These are phyloP conservation scores for Pyrenochaeta sp. DNA, from an alignment of 2,329 filamentous ascomycete genomes.

Conservation along the genomic window DNA sequence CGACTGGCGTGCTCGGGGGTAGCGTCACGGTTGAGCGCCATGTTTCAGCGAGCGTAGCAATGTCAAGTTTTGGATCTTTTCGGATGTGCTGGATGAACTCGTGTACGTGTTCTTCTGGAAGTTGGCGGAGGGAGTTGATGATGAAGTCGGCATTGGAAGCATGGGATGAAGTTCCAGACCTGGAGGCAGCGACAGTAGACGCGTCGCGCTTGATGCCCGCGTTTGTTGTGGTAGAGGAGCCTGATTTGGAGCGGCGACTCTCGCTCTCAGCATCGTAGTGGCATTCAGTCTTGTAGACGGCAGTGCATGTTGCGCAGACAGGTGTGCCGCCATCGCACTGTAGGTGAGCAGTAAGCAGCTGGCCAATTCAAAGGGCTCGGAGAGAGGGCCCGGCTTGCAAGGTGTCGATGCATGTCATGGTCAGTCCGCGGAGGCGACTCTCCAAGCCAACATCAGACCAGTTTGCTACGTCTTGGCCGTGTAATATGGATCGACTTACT, in stretches of 20 bases:
- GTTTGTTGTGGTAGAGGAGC: constrained; percentile 30
- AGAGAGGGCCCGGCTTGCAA: constrained; percentile 1
- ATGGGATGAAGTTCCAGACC: constrained; percentile 19
- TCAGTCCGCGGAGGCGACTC: constrained; percentile 31
- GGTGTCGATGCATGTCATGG: constrained; percentile 1
- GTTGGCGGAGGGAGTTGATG: constrained; percentile 53
- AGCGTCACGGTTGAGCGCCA: constrained; percentile 51
- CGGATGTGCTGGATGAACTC: constrained; percentile 55
- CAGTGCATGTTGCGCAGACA: constrained; percentile 60
- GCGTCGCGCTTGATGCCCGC: constrained; percentile 43
- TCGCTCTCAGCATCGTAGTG: constrained; percentile 60
- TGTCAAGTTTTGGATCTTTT: constrained; percentile 50
- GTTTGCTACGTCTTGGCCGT: constrained; percentile 1
- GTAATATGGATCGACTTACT: constrained; percentile 37
- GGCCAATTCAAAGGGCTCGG: constrained; percentile 1
- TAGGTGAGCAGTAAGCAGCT: constrained; percentile 22
- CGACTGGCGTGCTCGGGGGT: constrained; percentile 33
- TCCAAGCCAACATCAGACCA: constrained; percentile 13
- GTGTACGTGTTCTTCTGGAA: constrained; percentile 56
- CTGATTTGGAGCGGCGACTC: constrained; percentile 53
- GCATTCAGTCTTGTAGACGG: constrained; percentile 61
- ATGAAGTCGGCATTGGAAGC: constrained; percentile 47
- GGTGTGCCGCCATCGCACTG: constrained; percentile 61
- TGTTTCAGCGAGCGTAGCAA: constrained; percentile 51
- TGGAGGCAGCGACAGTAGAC: constrained; percentile 19